These are phyloP conservation scores for Microbotryum scabiosae DNA, from an alignment of 1,284 basidiomycete genomes.

Conservation along the genomic window DNA sequence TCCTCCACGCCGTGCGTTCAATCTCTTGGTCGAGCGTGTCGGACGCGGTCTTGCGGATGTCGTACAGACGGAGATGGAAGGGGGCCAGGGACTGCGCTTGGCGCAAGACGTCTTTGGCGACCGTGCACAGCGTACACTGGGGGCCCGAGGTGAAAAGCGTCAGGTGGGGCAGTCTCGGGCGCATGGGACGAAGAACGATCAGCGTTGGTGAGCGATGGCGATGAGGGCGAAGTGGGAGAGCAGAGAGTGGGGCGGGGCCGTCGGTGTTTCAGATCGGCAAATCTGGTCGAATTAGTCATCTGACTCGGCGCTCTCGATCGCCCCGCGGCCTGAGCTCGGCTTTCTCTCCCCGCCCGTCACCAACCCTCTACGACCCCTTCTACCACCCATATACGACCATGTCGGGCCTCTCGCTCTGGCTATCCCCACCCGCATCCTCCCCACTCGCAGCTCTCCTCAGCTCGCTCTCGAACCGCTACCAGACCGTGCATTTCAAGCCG, in stretches of 20 bases:
- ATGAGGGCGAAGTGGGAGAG: too few species aligned
- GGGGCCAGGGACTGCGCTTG: conserved; percentile 14
- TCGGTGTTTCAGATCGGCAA: too few species aligned
- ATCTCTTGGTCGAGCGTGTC: conserved; percentile 20
- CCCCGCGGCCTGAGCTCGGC: too few species aligned
- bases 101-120: conserved; percentile 28
- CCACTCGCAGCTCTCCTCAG: neutral
- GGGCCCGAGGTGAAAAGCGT: conserved; percentile 29
- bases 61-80: conserved; percentile 29
- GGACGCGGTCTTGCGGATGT: conserved; percentile 17
- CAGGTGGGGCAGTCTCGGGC: conserved; percentile 19
- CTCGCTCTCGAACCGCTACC: neutral
- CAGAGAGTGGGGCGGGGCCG: too few species aligned
- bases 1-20: conserved; percentile 27
- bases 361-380: too few species aligned
- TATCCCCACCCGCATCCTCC: conserved; percentile 3
- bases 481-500: neutral
- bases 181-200: too few species aligned
- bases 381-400: neutral
- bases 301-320: too few species aligned
- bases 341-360: too few species aligned
- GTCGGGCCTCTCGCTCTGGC: conserved; percentile 9
- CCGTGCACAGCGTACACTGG: conserved; percentile 31
- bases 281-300: too few species aligned
- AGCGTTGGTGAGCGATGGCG: too few species aligned